Evolutionary conservation across 2,329 filamentous ascomycete genomes (phyloP).

Genomic region (Karstenula rhodostoma): DNA sequence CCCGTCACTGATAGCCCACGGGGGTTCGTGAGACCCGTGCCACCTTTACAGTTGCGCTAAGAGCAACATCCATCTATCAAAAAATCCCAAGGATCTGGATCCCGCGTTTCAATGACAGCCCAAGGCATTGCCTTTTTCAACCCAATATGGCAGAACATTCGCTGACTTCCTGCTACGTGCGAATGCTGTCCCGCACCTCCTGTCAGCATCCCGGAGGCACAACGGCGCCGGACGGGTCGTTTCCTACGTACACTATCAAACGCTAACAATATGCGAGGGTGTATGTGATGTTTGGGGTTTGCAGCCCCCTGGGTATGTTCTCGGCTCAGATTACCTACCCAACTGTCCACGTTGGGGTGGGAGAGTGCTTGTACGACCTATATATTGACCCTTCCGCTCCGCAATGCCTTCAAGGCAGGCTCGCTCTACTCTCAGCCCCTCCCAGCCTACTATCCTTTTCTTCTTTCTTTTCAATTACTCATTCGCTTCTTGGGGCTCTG

Average conservation of each 20-base stretch:
- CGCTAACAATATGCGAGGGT: slow-evolving; percentile 24
- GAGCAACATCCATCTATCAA: slow-evolving; percentile 24
- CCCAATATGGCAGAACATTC: slow-evolving; percentile 5
- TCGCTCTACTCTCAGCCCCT: slow-evolving; percentile 14
- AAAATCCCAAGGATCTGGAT: slow-evolving; percentile 29
- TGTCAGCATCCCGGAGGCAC: slow-evolving; percentile 23
- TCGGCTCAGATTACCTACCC: slow-evolving; percentile 22
- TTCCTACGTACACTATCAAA: slow-evolving; percentile 23
- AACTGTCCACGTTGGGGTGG: slow-evolving; percentile 10
- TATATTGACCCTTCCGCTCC: slow-evolving; percentile 24
- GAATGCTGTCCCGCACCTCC: slow-evolving; percentile 15
- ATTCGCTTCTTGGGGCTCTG: slow-evolving; percentile 41
- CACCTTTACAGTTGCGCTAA: slow-evolving; percentile 27
- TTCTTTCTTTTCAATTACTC: slow-evolving; percentile 21
- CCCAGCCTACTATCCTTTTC: slow-evolving; percentile 17
- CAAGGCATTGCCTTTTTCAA: slow-evolving; percentile 18
- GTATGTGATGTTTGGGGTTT: slow-evolving; percentile 22
- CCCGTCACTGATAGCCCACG: slow-evolving; percentile 15
- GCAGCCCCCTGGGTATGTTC: slow-evolving; percentile 12
- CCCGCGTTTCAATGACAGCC: slow-evolving; percentile 20
- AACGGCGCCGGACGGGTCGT: slow-evolving; percentile 12
- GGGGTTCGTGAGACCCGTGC: slow-evolving; percentile 28
- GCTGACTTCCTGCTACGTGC: slow-evolving; percentile 17
- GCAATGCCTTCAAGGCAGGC: slow-evolving; percentile 20
- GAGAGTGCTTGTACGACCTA: slow-evolving; percentile 16